Evolutionary conservation across 2,329 filamentous ascomycete species (phyloP).

Genomic region (Alternaria tenuissima): DNA sequence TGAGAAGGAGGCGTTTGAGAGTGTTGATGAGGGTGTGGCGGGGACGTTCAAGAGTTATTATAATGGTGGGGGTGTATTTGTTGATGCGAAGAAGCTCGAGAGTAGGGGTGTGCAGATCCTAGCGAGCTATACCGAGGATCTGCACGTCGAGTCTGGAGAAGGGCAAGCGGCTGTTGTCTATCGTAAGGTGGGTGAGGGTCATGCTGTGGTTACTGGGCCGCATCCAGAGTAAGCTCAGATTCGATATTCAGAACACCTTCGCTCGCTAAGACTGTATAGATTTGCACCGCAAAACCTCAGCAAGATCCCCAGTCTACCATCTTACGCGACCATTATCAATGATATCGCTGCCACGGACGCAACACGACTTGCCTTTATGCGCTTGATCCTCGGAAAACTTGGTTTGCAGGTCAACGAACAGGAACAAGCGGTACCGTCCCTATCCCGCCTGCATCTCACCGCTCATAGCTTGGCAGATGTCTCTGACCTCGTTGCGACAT

Average conservation of each 20-base stretch:
- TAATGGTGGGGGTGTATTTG: constrained; percentile 94
- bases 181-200: constrained; percentile 82
- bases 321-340: constrained; percentile 75
- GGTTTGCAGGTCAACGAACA: constrained; percentile 80
- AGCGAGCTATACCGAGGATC: constrained; percentile 76
- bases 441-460: constrained; percentile 85
- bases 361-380: constrained; percentile 76
- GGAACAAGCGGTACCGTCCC: constrained; percentile 73
- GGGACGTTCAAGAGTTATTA: constrained; percentile 80
- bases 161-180: constrained; percentile 82
- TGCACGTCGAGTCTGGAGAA: constrained; percentile 78
- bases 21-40: constrained; percentile 59
- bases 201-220: constrained; percentile 80
- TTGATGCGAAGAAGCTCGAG: constrained; percentile 72
- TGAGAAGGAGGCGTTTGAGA: constrained; percentile 65
- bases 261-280: constrained; percentile 56
- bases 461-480: constrained; percentile 70
- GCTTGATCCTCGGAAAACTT: constrained; percentile 79
- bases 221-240: constrained; percentile 81
- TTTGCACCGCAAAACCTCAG: constrained; percentile 83
- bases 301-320: constrained; percentile 69
- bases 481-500: constrained; percentile 70
- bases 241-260: too few relatives aligned
- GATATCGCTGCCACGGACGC: constrained; percentile 73
- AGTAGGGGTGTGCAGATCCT: constrained; percentile 78